Evolutionary conservation across 2,329 filamentous ascomycete species (phyloP), one percentile per base, ranked within the genome.

Genomic region (Saccharata proteae): DNA sequence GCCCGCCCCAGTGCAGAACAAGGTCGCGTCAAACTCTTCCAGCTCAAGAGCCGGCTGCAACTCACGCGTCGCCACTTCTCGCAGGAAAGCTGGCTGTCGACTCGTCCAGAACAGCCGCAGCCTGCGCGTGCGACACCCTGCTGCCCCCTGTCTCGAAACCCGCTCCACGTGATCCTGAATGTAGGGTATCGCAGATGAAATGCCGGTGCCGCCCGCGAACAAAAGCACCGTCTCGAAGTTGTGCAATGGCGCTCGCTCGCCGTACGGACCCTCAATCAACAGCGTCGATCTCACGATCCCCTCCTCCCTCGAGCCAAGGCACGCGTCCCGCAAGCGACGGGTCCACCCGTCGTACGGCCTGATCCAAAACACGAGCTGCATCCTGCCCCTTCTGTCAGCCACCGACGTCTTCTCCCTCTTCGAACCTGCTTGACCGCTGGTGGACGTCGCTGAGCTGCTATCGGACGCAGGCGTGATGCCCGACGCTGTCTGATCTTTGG

Each of bases 311-410:
- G 43, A 48, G 17, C 33, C 37, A 24, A 49, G 41, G 32, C 49
- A 63, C 35, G 52, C 43, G 17, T 51, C 41, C 22, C 52, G 52
- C 7, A 69, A 54, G n/a, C 59, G 52, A 4, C 51, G 55, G 2
- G 66, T 70, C 53, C 65, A 67, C 29, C 66, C 64, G 29, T 61
- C 50, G 40, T 63, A 67, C 0, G 65, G 66, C 2, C 65, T 59
- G 29, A 69, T 57, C 41, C 63, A 59, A 40, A 69, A 67, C 4
- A 57, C 51, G 5, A 69, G 45, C 6, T 40, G 38, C 12, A 25
- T 6, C n/a, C n/a, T n/a, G n/a, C n/a, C n/a, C n/a, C n/a, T n/a
- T n/a, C n/a, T 9, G 9, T 9, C 20, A 22, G 20, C 9, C 9
- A 9, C n/a, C n/a, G 20, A 22, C 9, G 20, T 9, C n/a, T n/a